Evolutionary conservation across 768 basidiomycete genomes (phyloP), one percentile per base, ranked within the genome.

Genomic region (Pleurotus platypus): DNA sequence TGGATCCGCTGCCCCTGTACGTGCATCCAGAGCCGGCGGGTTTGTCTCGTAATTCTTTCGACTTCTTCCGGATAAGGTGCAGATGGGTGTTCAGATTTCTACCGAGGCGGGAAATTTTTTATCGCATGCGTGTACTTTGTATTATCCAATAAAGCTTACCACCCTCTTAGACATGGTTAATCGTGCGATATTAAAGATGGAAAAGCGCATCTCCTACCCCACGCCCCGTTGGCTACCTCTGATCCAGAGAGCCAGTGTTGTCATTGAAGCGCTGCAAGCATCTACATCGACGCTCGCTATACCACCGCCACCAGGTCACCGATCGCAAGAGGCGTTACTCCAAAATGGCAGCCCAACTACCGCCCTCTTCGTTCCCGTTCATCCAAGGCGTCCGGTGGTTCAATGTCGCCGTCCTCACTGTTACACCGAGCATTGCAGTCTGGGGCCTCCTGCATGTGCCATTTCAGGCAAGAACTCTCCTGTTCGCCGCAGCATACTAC

Each of bases 401-500:
- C 75, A 92, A 90, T 64, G 75, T 92, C 64, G 70, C 76, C 22
- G 77, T 90, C 37, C 74, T 94, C 46, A 81, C 85, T 46, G 58
- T 87, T 60, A 89, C 91, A 0, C 93, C 94, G 7, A 71, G 78
- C 8, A 62, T 94, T 56, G 80, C 89, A 50, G 67, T 86, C 50
- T 90, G 87, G 72, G 94, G 93, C 11, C 63, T 85, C 49, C 76
- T 82, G 9, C 64, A 62, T 20, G 82, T 82, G 7, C 69, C 74
- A 49, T 62, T 76, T 42, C 70, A 75, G 55, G 66, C 64, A 49
- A 72, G 78, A 65, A 96, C 94, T 0, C 64, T 75, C 22, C 50
- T 82, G 7, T 94, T 86, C 72, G 72, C 84, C 15, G 68, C 81
- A 24, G 64, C 79, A 15, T 95, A 92, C 76, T 96, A 94, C 75